A percentile compares a stretch with the other conserved stretches of the same genome.
Evolutionary conservation across 2,329 filamentous ascomycete genomes (phyloP).

Genomic region (Diaporthe humulicola): DNA sequence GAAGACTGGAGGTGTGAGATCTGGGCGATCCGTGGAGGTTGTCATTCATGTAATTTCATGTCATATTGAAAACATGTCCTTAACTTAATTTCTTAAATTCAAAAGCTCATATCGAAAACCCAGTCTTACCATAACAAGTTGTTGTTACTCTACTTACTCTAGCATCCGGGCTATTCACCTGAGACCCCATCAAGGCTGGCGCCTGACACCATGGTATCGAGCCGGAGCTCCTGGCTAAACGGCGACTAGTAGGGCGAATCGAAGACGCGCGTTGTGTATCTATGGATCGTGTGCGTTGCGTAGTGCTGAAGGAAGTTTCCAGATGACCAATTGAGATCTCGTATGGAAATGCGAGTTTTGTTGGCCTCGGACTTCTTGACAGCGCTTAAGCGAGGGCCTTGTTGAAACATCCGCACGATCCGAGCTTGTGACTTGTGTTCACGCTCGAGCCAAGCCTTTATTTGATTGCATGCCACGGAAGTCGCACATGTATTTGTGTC

Average conservation of each 20-base stretch:
- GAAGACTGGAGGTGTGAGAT: not conserved
- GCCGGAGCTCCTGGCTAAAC: not conserved
- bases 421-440: not conserved
- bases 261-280: accelerated
- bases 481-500: not conserved
- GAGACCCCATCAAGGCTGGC: not conserved
- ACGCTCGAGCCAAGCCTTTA: not conserved
- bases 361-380: not conserved
- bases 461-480: not conserved
- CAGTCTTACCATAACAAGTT: not conserved
- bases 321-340: not conserved
- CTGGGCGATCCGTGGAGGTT: not conserved
- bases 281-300: not conserved
- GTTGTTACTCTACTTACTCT: not conserved
- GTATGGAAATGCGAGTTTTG: too few relatives aligned
- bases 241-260: not conserved
- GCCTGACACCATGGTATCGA: not conserved
- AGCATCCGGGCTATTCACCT: not conserved
- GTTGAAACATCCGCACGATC: not conserved
- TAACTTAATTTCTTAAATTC: not conserved
- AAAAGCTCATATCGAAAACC: not conserved
- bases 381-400: too few relatives aligned
- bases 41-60: accelerated
- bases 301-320: not conserved
- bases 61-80: not conserved